These are phyloP conservation scores for Citrus cavaleriei DNA, from an alignment of 345 rosid species.

Conservation along the genomic window DNA sequence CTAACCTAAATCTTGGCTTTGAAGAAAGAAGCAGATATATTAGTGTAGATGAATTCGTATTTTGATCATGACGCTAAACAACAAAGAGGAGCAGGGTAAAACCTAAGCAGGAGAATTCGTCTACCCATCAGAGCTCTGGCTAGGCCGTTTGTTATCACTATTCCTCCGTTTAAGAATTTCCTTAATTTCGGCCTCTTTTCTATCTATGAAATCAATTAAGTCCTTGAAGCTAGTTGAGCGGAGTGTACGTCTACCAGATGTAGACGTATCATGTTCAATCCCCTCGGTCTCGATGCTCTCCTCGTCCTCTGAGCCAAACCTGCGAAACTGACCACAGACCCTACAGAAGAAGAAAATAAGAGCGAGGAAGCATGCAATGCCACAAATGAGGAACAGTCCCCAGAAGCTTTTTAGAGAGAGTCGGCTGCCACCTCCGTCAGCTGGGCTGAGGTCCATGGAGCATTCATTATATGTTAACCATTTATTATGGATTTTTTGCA, in stretches of 20 bases:
- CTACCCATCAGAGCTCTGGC: conserved; percentile 34
- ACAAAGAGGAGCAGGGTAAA: neutral
- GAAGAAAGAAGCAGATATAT: neutral
- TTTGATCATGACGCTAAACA: neutral
- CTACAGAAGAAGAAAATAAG: conserved; percentile 51
- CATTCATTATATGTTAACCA: conserved; percentile 59
- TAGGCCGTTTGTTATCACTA: conserved; percentile 31
- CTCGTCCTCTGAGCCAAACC: conserved; percentile 41
- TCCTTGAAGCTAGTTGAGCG: conserved; percentile 47
- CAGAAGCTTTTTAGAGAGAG: conserved; percentile 75
- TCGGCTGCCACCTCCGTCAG: conserved; percentile 27
- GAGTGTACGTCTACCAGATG: conserved; percentile 28
- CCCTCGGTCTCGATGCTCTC: conserved; percentile 31
- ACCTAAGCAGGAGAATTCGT: conserved; percentile 27
- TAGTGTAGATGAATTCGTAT: neutral
- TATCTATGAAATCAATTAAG: conserved; percentile 55
- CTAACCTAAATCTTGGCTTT: neutral
- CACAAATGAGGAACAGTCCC: conserved; percentile 87
- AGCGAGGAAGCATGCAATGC: conserved; percentile 54
- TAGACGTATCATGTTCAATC: conserved; percentile 42
- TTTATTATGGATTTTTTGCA: conserved; percentile 69
- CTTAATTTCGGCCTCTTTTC: conserved; percentile 51
- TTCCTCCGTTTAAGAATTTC: conserved; percentile 50
- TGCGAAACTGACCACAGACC: conserved; percentile 53
- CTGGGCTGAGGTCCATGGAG: conserved; percentile 28